A percentile compares a stretch with the other conserved stretches of the same genome.
Evolutionary conservation across 805 yeast genomes (phyloP).

Genomic region (Candida sithepensis): DNA sequence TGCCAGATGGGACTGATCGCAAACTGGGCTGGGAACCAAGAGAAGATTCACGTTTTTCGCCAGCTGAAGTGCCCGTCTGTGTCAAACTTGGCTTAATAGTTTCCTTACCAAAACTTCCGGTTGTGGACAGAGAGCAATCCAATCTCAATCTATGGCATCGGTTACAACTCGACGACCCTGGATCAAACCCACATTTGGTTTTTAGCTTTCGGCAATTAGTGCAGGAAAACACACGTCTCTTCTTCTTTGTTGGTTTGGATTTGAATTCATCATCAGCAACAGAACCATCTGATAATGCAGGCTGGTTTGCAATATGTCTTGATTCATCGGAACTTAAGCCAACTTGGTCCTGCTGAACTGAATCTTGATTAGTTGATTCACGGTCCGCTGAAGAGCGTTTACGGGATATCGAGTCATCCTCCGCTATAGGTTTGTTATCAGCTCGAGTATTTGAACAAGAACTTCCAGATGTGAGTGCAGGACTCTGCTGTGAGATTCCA

Average conservation of each 20-base stretch:
- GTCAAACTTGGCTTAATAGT: not conserved
- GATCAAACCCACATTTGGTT: slow-evolving; percentile 54
- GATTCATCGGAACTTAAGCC: not conserved
- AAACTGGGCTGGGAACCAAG: not conserved
- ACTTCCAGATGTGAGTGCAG: not conserved
- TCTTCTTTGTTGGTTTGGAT: slow-evolving; percentile 14
- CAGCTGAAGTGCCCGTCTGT: not conserved
- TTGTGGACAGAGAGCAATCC: slow-evolving; percentile 42
- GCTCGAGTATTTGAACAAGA: not conserved
- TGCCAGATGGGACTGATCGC: not conserved
- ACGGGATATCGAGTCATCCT: not conserved
- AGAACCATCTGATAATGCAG: not conserved
- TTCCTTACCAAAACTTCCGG: not conserved
- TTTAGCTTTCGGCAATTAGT: slow-evolving; percentile 50
- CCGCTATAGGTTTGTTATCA: not conserved
- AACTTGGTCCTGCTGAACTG: not conserved
- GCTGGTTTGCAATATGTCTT: too few species aligned
- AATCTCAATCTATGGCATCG: slow-evolving; percentile 47
- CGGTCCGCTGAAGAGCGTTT: not conserved
- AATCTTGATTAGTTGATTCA: not conserved
- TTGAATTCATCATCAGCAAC: not conserved
- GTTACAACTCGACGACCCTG: slow-evolving; percentile 42
- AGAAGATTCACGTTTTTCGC: not conserved
- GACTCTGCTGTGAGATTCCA: not conserved
- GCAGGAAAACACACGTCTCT: slow-evolving; percentile 38